phyloP scores from a whole-genome alignment of 1,284 basidiomycete species.

The Wolfiporia cocos region DNA sequence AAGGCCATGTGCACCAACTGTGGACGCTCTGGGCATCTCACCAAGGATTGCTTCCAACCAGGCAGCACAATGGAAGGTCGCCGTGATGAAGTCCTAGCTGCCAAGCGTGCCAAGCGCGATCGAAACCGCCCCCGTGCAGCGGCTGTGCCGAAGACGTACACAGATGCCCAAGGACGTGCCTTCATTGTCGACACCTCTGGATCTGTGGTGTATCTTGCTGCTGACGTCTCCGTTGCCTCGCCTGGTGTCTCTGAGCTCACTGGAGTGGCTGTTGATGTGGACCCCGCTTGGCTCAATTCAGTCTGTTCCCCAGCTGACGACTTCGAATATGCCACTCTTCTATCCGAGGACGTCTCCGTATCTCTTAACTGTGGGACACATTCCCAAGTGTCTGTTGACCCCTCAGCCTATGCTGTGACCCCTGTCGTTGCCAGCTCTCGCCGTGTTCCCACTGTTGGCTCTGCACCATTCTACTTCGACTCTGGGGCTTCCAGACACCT shows the following conservation, averaged over 20 bases:
- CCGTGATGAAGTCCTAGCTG: background rate
- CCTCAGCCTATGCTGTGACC: background rate
- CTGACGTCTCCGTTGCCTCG: background rate
- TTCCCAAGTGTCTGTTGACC: background rate
- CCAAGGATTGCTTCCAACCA: slow-evolving; percentile 6
- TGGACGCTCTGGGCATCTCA: background rate
- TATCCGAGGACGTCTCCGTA: no score
- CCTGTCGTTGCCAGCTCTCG: background rate
- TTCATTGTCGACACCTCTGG: background rate
- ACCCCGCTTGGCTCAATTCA: background rate
- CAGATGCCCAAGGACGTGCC: background rate
- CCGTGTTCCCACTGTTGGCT: background rate
- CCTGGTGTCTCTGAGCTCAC: background rate
- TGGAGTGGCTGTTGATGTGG: background rate
- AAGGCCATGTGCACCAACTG: slow-evolving; percentile 4
- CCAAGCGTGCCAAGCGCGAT: background rate
- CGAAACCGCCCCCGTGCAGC: background rate
- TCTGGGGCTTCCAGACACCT: slow-evolving; percentile 26
- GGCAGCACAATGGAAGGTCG: slow-evolving; percentile 5
- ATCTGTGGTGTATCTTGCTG: background rate
- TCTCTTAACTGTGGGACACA: background rate
- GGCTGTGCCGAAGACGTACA: background rate
- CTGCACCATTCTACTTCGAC: slow-evolving; percentile 25
- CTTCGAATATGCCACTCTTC: background rate
- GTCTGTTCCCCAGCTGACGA: background rate